A percentile compares a stretch with the other conserved stretches of the same genome.
phyloP scores from a whole-genome alignment of 2,329 filamentous ascomycete genomes.

The Xylaria sp. region DNA sequence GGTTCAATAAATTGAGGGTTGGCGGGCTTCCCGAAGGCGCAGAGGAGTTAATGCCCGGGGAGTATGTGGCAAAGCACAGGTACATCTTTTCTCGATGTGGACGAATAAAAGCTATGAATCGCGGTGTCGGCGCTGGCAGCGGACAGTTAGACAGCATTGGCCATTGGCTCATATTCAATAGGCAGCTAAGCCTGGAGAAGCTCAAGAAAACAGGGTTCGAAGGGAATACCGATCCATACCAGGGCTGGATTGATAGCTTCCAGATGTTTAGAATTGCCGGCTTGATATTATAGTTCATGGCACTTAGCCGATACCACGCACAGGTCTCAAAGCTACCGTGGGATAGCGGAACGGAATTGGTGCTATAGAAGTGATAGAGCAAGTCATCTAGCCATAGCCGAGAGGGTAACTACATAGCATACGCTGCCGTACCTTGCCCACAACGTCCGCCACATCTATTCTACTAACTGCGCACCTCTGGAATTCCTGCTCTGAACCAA shows the following conservation, averaged over 20 bases:
- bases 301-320: no score
- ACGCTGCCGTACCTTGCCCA: no score
- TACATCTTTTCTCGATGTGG: constrained; percentile 40
- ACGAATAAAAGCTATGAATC: constrained; percentile 32
- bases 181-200: constrained; percentile 50
- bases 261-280: constrained; percentile 48
- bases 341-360: no score
- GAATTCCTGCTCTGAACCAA: no score
- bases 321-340: no score
- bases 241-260: constrained; percentile 52
- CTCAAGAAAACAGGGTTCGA: constrained; percentile 48
- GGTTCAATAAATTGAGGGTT: background rate
- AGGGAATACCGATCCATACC: constrained; percentile 45
- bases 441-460: no score
- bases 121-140: constrained; percentile 46
- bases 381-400: no score
- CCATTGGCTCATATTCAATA: constrained; percentile 54
- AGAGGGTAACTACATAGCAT: no score
- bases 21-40: constrained; percentile 1
- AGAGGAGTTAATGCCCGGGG: constrained; percentile 32
- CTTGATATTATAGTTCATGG: constrained; percentile 43
- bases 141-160: constrained; percentile 51
- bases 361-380: no score
- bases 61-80: constrained; percentile 41
- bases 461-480: no score